Percentiles rank a stretch among this genome's conserved stretches.
Conservation (phyloP, 768 basidiomycete species). For the Fomitopsis serialis region DNA sequence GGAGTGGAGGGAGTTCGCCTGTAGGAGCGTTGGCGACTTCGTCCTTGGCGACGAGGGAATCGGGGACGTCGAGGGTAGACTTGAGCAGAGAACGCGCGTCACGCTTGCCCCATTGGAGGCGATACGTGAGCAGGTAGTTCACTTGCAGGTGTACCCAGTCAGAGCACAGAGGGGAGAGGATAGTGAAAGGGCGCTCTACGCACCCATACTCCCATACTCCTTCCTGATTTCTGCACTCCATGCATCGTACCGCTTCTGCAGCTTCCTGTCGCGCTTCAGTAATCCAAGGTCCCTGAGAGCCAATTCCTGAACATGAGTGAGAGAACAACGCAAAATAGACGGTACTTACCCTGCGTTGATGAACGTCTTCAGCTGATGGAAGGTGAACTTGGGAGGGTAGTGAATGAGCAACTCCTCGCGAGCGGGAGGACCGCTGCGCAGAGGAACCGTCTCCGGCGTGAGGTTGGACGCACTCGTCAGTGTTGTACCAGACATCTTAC, state of each 20-base stretch:
- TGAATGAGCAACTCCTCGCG: constrained; percentile 56
- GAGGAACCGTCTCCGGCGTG: constrained; percentile 13
- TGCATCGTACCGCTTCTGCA: constrained; percentile 62
- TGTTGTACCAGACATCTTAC: not conserved
- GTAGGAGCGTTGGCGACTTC: not conserved
- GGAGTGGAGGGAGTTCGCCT: constrained; percentile 24
- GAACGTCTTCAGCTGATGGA: constrained; percentile 70
- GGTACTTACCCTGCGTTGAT: constrained; percentile 67
- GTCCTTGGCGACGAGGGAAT: not conserved
- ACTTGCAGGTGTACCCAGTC: too few relatives aligned
- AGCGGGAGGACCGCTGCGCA: constrained; percentile 55
- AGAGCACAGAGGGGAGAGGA: too few relatives aligned
- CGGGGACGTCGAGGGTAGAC: constrained; percentile 40
- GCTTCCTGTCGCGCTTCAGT: constrained; percentile 63
- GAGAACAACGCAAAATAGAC: too few relatives aligned
- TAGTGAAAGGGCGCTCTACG: too few relatives aligned
- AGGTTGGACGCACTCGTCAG: not conserved
- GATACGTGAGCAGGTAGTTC: constrained; percentile 63
- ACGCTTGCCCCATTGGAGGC: constrained; percentile 72
- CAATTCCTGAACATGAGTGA: too few relatives aligned
- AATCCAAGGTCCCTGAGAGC: constrained; percentile 66
- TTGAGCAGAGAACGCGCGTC: constrained; percentile 59
- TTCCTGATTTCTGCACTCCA: constrained; percentile 52
- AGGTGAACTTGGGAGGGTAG: constrained; percentile 75
- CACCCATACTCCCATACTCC: constrained; percentile 65